Conservation (phyloP, 768 basidiomycete genomes). For the Collybia sordida region DNA sequence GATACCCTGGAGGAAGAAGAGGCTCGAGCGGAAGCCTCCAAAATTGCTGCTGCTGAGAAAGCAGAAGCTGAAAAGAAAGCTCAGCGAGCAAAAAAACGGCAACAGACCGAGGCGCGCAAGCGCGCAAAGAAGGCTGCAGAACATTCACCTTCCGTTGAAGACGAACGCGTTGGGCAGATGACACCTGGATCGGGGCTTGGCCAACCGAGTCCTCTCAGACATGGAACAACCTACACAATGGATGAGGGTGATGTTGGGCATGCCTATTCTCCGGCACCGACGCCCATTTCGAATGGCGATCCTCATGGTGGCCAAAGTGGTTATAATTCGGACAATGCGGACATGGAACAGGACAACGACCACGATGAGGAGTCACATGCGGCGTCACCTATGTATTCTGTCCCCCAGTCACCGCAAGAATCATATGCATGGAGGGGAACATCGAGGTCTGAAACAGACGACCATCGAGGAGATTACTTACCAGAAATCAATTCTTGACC, state of each 20-base stretch:
- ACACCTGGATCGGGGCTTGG: slow-evolving; percentile 9
- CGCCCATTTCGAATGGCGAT: slow-evolving; percentile 49
- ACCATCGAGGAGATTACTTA: not conserved
- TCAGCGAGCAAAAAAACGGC: slow-evolving; percentile 47
- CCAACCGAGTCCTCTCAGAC: slow-evolving; percentile 42
- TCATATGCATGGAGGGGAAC: not conserved
- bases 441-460: too few relatives aligned
- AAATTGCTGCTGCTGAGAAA: slow-evolving; percentile 36
- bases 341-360: slow-evolving; percentile 31
- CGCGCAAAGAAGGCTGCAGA: slow-evolving; percentile 41
- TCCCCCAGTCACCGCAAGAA: slow-evolving; percentile 9
- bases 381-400: slow-evolving; percentile 1
- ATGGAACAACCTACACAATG: slow-evolving; percentile 38
- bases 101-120: slow-evolving; percentile 53
- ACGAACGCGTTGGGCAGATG: slow-evolving; percentile 16
- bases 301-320: slow-evolving; percentile 50
- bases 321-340: slow-evolving; percentile 52
- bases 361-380: slow-evolving; percentile 4
- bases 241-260: slow-evolving; percentile 31
- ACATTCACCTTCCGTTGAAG: slow-evolving; percentile 15
- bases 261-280: slow-evolving; percentile 50
- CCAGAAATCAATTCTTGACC: not conserved
- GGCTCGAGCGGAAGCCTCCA: slow-evolving; percentile 45
- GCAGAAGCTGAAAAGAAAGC: slow-evolving; percentile 50
- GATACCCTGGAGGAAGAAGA: slow-evolving; percentile 79